Conservation (phyloP, 2,329 filamentous ascomycete genomes). For the Aureobasidium namibiae region DNA sequence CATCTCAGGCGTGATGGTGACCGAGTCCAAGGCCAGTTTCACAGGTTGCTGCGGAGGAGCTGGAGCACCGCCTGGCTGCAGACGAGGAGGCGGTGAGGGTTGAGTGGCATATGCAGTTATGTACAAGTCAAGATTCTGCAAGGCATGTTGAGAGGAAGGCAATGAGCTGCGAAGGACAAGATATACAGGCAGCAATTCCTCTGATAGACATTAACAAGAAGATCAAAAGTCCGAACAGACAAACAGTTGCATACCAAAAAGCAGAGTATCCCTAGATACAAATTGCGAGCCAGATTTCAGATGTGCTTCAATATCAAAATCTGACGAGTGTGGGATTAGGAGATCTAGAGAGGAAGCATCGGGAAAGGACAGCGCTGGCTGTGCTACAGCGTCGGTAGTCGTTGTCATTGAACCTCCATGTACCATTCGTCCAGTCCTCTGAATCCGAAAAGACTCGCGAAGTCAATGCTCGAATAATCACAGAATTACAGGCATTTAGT, state of each 20-base stretch:
- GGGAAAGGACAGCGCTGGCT: constrained; percentile 17
- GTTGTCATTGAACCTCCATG: not conserved
- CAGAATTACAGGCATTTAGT: not conserved
- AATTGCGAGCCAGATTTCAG: constrained; percentile 37
- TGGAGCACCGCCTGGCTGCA: constrained; percentile 32
- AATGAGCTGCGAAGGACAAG: constrained; percentile 59
- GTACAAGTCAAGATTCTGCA: constrained; percentile 56
- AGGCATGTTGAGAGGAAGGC: constrained; percentile 48
- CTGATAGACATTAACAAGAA: constrained; percentile 38
- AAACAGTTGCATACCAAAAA: constrained; percentile 56
- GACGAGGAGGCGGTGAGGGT: constrained; percentile 33
- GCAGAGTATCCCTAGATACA: constrained; percentile 49
- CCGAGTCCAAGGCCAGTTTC: constrained; percentile 53
- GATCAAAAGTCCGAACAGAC: constrained; percentile 1
- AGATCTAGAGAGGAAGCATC: constrained; percentile 16
- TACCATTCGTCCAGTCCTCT: not conserved
- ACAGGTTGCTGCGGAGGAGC: constrained; percentile 22
- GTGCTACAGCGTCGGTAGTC: constrained; percentile 26
- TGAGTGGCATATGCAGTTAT: constrained; percentile 57
- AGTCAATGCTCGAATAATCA: not conserved
- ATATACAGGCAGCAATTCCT: constrained; percentile 64
- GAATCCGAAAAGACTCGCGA: not conserved
- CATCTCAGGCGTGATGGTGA: constrained; percentile 20
- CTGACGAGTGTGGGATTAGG: constrained; percentile 28
- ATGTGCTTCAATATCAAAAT: constrained; percentile 29